Base-by-base conservation (phyloP, 2,329 filamentous ascomycete genomes). In the Xylariaceae sp. region DNA sequence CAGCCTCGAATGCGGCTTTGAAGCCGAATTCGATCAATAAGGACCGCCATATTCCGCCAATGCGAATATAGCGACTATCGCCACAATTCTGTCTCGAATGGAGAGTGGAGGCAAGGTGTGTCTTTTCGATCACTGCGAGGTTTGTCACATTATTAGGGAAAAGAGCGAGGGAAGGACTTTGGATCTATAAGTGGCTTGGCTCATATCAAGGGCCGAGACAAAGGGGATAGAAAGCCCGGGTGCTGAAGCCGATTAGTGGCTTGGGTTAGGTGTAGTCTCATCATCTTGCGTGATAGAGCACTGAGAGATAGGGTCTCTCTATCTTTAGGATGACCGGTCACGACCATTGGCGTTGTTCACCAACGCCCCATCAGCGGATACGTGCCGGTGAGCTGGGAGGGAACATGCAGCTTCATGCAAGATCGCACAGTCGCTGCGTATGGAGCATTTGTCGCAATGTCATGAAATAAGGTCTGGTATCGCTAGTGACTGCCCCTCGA, bases 1-100 rank as follows among this genome's bases (percentile, higher is more conserved):
- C 5, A 19, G 41, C 15, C 51, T 58, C 55, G 53, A 51, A 59
- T 45, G 49, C 56, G 60, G 56, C 56, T 58, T 62, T 58, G 48
- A 54, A 38, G 47, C 53, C 55, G 48, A 48, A 58, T 56, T 52
- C 47, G 57, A 55, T 51, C 47, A 54, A 54, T 56, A 38, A 45
- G 44, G 47, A 44, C 32, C 53, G 47, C 54, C 62, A 61, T 61
- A 44, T 27, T 44, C 54, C 32, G 43, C n/a, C 19, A 44, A 45
- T 32, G 14, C 30, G 18, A 39, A 47, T 49, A 53, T 51, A 45
- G 46, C 45, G 17, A 36, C 22, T 27, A 27, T 27, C 7, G 22
- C 22, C 22, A 27, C 22, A 27, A 4, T 27, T 27, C 7, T 27
- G 22, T 5, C 22, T 27, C 22, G 22, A 27, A 27, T 27, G 22